phyloP scores from a whole-genome alignment of 768 basidiomycete species.

The Collybia sordida region DNA sequence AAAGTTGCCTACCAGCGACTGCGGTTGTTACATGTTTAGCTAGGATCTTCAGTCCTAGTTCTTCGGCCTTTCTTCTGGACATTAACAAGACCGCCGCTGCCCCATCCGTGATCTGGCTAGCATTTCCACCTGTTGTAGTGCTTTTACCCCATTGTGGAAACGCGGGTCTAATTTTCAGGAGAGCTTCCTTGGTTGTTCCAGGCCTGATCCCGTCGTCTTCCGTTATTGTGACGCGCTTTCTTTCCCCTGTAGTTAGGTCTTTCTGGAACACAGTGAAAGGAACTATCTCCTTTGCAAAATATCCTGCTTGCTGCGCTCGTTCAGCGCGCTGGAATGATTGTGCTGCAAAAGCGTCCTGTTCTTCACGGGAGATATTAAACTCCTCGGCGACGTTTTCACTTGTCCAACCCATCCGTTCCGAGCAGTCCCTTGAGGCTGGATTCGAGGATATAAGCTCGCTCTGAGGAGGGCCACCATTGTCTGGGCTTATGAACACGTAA shows the following conservation, averaged over 20 bases:
- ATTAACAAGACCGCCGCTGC: slow-evolving; percentile 82
- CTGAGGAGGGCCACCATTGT: slow-evolving; percentile 57
- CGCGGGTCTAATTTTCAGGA: slow-evolving; percentile 67
- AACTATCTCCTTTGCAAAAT: slow-evolving; percentile 69
- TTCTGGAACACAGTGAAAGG: slow-evolving; percentile 69
- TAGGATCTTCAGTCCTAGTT: slow-evolving; percentile 69
- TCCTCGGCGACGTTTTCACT: slow-evolving; percentile 83
- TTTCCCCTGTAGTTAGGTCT: slow-evolving; percentile 53
- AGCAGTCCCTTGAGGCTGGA: slow-evolving; percentile 57
- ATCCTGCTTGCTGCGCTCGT: slow-evolving; percentile 64
- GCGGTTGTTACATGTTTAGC: slow-evolving; percentile 77
- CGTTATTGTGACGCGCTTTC: slow-evolving; percentile 51
- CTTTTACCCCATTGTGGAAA: slow-evolving; percentile 82
- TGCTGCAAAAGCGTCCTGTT: slow-evolving; percentile 77
- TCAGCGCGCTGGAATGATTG: slow-evolving; percentile 79
- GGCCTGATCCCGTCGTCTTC: slow-evolving; percentile 80
- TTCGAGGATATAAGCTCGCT: slow-evolving; percentile 62
- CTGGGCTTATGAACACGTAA: slow-evolving; percentile 45
- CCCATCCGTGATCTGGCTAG: slow-evolving; percentile 83
- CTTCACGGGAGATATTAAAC: slow-evolving; percentile 67
- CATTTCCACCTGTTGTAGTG: slow-evolving; percentile 82
- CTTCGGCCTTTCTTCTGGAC: slow-evolving; percentile 77
- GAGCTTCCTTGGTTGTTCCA: slow-evolving; percentile 65
- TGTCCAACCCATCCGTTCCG: slow-evolving; percentile 86
- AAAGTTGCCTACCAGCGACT: slow-evolving; percentile 49